Conservation (phyloP, 148 eudicot species). For the Hydrangea macrophylla region DNA sequence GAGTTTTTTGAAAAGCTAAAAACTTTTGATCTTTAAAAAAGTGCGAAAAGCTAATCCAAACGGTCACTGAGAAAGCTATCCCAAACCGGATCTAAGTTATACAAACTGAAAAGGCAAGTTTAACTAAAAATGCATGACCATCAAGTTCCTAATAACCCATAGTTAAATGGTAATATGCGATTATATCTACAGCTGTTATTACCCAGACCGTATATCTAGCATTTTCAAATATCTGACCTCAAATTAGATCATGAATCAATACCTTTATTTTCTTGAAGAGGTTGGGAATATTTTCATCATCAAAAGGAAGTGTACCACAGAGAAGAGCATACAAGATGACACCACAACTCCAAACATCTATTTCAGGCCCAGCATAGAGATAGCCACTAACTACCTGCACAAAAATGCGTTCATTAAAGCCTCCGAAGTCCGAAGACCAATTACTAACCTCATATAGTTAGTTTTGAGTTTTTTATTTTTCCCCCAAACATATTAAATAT, state of each 20-base stretch:
- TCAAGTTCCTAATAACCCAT: background rate
- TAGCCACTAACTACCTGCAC: slow-evolving; percentile 36
- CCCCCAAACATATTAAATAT: background rate
- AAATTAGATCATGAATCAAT: slow-evolving; percentile 6
- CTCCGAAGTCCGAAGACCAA: background rate
- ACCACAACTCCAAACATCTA: slow-evolving; percentile 49
- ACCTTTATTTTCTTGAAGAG: slow-evolving; percentile 45
- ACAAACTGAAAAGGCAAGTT: background rate
- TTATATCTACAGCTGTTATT: background rate
- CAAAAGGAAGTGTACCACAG: slow-evolving; percentile 48
- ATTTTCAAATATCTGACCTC: background rate
- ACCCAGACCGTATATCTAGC: background rate
- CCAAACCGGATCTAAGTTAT: background rate
- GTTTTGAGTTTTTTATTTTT: background rate
- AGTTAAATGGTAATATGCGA: background rate
- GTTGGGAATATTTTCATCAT: slow-evolving; percentile 40
- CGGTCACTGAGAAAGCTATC: too few relatives aligned
- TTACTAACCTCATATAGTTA: slow-evolving; percentile 2
- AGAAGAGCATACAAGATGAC: slow-evolving; percentile 43
- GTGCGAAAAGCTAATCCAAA: too few relatives aligned
- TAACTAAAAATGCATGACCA: background rate
- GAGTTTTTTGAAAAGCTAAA: too few relatives aligned
- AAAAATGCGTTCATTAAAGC: background rate
- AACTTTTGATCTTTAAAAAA: too few relatives aligned
- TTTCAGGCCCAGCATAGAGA: slow-evolving; percentile 44